These are phyloP conservation scores for Aspergillus quadrilineatus DNA, from an alignment of 2,329 filamentous ascomycete species.

Conservation along the genomic window DNA sequence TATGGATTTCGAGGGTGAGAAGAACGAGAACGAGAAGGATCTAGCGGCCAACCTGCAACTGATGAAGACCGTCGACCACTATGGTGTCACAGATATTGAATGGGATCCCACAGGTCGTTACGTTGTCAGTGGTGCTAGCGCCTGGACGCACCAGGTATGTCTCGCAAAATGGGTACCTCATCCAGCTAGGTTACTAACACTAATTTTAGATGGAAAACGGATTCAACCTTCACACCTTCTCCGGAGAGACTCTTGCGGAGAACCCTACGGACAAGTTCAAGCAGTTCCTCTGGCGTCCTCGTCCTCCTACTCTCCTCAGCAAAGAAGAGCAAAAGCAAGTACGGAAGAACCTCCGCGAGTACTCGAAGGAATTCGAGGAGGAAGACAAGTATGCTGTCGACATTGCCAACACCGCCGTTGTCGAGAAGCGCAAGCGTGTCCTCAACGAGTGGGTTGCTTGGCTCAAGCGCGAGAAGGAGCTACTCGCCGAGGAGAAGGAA, in stretches of 20 bases:
- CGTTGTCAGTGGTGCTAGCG: slow-evolving; percentile 86
- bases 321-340: slow-evolving; percentile 98
- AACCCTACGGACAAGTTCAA: slow-evolving; percentile 96
- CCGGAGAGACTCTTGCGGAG: slow-evolving; percentile 82
- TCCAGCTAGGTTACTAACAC: slow-evolving; percentile 13
- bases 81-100: slow-evolving; percentile 94
- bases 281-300: slow-evolving; percentile 92
- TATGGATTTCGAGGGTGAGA: slow-evolving; percentile 96
- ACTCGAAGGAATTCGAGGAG: slow-evolving; percentile 91
- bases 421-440: slow-evolving; percentile 78
- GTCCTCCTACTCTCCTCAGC: slow-evolving; percentile 80
- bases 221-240: slow-evolving; percentile 97
- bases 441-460: slow-evolving; percentile 88
- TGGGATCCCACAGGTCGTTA: slow-evolving; percentile 97
- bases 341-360: slow-evolving; percentile 97
- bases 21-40: slow-evolving; percentile 89
- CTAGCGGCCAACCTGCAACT: slow-evolving; percentile 93
- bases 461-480: slow-evolving; percentile 70
- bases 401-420: slow-evolving; percentile 88
- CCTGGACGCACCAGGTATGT: slow-evolving; percentile 88
- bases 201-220: slow-evolving; percentile 88
- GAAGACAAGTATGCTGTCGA: slow-evolving; percentile 91
- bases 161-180: neutral
- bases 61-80: slow-evolving; percentile 92
- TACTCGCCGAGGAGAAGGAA: slow-evolving; percentile 70